Evolutionary conservation across 2,329 filamentous ascomycete genomes (phyloP).

Genomic region (Fusarium sp.): DNA sequence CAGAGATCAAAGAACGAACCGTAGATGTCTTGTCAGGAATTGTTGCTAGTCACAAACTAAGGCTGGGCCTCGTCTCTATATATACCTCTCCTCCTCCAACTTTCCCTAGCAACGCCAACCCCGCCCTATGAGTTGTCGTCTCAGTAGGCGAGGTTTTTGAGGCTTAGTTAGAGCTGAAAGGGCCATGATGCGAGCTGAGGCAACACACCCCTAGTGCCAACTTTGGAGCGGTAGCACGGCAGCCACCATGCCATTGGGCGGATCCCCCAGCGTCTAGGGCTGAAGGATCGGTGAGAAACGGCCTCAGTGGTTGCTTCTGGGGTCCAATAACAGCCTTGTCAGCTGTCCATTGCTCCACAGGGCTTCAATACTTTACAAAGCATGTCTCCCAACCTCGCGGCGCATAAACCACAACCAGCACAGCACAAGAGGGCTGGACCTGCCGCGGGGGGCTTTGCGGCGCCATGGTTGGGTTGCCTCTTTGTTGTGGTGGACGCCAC

Average conservation of each 20-base stretch:
- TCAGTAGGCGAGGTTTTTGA: neutral
- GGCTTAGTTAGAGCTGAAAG: conserved; percentile 2
- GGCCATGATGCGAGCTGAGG: conserved; percentile 1
- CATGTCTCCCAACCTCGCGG: neutral
- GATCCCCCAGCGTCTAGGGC: neutral
- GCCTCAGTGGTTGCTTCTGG: neutral
- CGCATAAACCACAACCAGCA: neutral
- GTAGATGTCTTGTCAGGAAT: neutral
- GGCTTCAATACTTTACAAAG: neutral
- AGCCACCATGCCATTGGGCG: neutral
- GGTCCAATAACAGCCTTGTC: neutral
- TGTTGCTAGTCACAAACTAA: neutral
- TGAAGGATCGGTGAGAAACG: neutral
- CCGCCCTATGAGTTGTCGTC: neutral
- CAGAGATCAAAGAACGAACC: neutral
- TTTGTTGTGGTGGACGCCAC: neutral
- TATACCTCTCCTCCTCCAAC: neutral
- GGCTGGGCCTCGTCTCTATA: neutral
- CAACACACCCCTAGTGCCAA: neutral
- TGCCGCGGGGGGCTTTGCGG: neutral
- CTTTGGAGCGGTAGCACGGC: neutral
- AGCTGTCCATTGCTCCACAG: neutral
- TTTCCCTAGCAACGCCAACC: neutral
- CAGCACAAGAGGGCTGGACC: neutral
- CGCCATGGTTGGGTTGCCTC: neutral